Evolutionary conservation across 768 basidiomycete genomes (phyloP).

Genomic region (Suillus spraguei): DNA sequence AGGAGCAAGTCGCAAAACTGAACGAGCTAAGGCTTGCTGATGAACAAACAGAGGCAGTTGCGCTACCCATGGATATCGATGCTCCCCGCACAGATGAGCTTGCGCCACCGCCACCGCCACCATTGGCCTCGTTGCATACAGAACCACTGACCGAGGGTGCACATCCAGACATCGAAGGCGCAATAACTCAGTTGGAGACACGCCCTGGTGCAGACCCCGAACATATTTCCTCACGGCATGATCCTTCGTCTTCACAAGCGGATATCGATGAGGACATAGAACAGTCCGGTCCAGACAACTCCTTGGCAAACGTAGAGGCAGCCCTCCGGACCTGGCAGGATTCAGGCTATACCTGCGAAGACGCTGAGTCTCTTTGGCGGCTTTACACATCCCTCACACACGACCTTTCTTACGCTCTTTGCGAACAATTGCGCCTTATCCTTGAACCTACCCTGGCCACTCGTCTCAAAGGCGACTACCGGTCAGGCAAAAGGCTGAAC

Average conservation of each 20-base stretch:
- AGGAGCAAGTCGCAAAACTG: constrained; percentile 82
- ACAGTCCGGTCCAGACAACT: constrained; percentile 12
- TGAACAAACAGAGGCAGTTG: constrained; percentile 42
- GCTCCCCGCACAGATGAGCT: constrained; percentile 37
- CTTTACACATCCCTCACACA: constrained; percentile 89
- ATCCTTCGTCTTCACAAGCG: constrained; percentile 32
- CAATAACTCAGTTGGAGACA: constrained; percentile 41
- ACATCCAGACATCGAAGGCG: constrained; percentile 45
- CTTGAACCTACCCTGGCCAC: constrained; percentile 95
- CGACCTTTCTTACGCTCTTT: constrained; percentile 87
- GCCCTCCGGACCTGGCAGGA: constrained; percentile 24
- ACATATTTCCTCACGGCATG: constrained; percentile 20
- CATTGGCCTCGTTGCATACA: constrained; percentile 28
- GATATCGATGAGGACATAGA: constrained; percentile 33
- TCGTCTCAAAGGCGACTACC: constrained; percentile 93
- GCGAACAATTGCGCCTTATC: constrained; percentile 95
- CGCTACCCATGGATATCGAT: constrained; percentile 54
- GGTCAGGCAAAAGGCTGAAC: constrained; percentile 95
- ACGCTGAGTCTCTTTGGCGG: constrained; percentile 84
- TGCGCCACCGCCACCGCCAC: constrained; percentile 18
- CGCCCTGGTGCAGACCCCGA: constrained; percentile 10
- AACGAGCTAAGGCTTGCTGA: constrained; percentile 80
- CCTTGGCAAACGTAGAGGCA: constrained; percentile 24
- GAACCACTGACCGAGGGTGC: constrained; percentile 30
- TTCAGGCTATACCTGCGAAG: constrained; percentile 53